phyloP scores from a whole-genome alignment of 352 stramenopile genomes.

The Phytophthora crassamura region DNA sequence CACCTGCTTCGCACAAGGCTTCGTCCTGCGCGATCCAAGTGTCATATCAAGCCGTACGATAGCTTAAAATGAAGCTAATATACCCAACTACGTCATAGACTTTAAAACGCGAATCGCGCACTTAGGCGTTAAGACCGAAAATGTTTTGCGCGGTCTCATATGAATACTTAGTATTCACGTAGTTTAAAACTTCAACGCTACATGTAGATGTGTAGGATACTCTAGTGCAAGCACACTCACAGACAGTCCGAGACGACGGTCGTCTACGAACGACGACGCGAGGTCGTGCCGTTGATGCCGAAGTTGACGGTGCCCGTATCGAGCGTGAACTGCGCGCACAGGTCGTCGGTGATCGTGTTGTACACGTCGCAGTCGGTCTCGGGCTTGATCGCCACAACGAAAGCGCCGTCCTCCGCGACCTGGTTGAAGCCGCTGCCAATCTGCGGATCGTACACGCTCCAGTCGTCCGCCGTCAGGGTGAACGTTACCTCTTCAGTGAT shows the following conservation, averaged over 20 bases:
- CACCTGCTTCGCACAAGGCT: no score
- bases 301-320: conserved; percentile 37
- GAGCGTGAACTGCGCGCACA: conserved; percentile 60
- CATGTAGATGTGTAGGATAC: no score
- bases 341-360: conserved; percentile 41
- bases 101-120: no score
- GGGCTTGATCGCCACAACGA: conserved; percentile 72
- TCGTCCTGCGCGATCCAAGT: no score
- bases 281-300: conserved; percentile 33
- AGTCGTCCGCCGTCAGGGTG: conserved; percentile 58
- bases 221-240: no score
- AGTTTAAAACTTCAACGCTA: neutral
- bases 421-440: conserved; percentile 66
- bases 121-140: no score
- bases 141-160: no score
- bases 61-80: no score
- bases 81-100: no score
- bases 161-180: no score
- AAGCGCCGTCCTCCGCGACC: conserved; percentile 72
- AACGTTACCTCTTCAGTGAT: conserved; percentile 50
- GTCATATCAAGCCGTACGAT: no score
- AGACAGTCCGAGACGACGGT: neutral
- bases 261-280: conserved; percentile 20
- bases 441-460: conserved; percentile 68
- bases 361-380: conserved; percentile 81